Percentiles rank a stretch among this genome's conserved stretches.
phyloP scores from a whole-genome alignment of 192 early-diverging fungal genomes.

The Backusella parvicylindrica region DNA sequence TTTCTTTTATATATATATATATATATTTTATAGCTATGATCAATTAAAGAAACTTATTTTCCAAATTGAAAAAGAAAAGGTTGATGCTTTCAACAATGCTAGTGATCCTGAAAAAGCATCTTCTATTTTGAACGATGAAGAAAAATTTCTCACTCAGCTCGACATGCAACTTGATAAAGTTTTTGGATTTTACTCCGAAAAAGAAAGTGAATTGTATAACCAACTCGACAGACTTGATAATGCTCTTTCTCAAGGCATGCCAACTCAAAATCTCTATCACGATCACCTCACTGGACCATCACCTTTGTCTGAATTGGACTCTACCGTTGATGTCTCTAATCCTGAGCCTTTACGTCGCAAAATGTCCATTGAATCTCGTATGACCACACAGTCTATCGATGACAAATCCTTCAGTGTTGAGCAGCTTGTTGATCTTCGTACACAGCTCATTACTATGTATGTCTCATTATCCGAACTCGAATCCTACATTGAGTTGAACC shows the following conservation, averaged over 20 bases:
- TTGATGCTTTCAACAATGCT: conserved; percentile 17
- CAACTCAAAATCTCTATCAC: neutral
- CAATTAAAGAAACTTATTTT: conserved; percentile 34
- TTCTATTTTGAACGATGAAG: neutral
- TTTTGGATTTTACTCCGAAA: conserved; percentile 62
- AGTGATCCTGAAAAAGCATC: conserved; percentile 9
- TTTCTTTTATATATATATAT: too few species aligned
- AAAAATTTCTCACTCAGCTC: conserved; percentile 55
- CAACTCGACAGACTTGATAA: conserved; percentile 45
- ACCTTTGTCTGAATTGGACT: neutral
- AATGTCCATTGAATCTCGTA: conserved; percentile 26
- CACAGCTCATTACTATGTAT: conserved; percentile 23
- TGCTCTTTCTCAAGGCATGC: conserved; percentile 26
- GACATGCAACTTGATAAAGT: conserved; percentile 74
- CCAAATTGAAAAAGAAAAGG: conserved; percentile 33
- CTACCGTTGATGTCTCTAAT: neutral
- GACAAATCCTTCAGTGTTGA: conserved; percentile 12
- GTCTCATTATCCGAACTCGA: conserved; percentile 77
- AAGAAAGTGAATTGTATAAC: conserved; percentile 60
- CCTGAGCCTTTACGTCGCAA: neutral
- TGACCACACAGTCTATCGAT: conserved; percentile 9
- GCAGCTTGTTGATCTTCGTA: conserved; percentile 20
- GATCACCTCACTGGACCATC: neutral
- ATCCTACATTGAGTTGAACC: conserved; percentile 82
- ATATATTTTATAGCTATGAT: conserved; percentile 26